Conservation (phyloP, 805 yeast genomes). For the Ogataea haglerorum region DNA sequence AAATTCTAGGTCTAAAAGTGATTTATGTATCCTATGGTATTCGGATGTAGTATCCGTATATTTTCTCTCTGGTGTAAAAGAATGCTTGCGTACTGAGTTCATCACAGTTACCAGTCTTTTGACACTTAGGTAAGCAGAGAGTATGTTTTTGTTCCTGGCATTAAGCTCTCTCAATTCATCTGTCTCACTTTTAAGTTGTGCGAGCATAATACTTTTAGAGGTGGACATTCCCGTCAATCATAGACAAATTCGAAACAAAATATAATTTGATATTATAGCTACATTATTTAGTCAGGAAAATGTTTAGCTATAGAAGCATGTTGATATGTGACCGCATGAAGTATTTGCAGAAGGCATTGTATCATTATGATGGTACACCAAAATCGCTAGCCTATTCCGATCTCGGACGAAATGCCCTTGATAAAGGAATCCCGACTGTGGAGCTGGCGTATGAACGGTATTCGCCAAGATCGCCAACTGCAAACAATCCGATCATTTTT, state of each 20-base stretch:
- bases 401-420: constrained; percentile 20
- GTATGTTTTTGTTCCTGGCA: background rate
- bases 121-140: constrained; percentile 3
- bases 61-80: constrained; percentile 5
- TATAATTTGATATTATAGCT: background rate
- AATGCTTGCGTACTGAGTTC: constrained; percentile 15
- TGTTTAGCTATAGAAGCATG: background rate
- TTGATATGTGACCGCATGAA: no score
- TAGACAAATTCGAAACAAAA: background rate
- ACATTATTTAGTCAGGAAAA: no score
- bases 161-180: background rate
- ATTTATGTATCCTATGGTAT: background rate
- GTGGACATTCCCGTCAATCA: background rate
- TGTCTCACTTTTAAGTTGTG: background rate
- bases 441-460: constrained; percentile 49
- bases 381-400: constrained; percentile 21
- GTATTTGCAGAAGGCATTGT: no score
- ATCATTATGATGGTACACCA: constrained; percentile 29
- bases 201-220: no score
- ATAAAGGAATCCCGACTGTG: constrained; percentile 47
- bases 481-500: constrained; percentile 59
- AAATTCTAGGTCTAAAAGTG: background rate
- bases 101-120: constrained; percentile 15
- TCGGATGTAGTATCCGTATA: background rate
- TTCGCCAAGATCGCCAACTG: constrained; percentile 18